Conservation (phyloP, 768 basidiomycete species). For the Hypholoma sublateritium region DNA sequence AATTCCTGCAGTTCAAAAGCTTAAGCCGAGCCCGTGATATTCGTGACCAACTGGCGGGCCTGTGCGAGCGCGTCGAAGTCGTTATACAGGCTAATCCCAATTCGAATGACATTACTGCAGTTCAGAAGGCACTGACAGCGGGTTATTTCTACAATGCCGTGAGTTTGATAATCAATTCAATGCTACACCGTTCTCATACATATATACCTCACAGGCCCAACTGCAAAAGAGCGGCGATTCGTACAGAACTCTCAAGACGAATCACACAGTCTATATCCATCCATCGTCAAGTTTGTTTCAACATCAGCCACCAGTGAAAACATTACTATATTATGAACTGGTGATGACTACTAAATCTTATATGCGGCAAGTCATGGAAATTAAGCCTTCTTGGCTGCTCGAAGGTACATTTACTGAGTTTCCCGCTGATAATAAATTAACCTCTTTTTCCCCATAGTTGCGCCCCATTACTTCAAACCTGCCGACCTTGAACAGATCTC, state of each 20-base stretch:
- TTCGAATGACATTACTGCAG: constrained; percentile 85
- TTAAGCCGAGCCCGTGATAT: constrained; percentile 94
- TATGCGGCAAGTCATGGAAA: constrained; percentile 97
- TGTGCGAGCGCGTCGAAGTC: constrained; percentile 97
- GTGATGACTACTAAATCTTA: constrained; percentile 98
- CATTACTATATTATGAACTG: constrained; percentile 92
- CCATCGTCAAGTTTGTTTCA: constrained; percentile 96
- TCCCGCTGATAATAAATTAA: background rate
- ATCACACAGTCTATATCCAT: constrained; percentile 95
- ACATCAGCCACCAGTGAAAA: constrained; percentile 89
- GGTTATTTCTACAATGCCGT: constrained; percentile 97
- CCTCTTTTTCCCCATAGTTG: constrained; percentile 50
- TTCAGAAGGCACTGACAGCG: constrained; percentile 94
- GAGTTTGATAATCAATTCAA: constrained; percentile 24
- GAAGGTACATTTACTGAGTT: constrained; percentile 58
- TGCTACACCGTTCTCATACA: background rate
- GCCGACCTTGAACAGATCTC: constrained; percentile 80
- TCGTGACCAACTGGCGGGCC: constrained; percentile 88
- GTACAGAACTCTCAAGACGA: constrained; percentile 94
- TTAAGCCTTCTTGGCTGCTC: constrained; percentile 91
- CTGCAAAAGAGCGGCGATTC: constrained; percentile 96
- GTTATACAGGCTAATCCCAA: constrained; percentile 87
- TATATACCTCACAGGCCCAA: constrained; percentile 58
- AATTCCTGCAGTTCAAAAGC: constrained; percentile 94
- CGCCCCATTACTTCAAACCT: constrained; percentile 94